Base-by-base conservation (phyloP, 2,329 filamentous ascomycete genomes). In the Ophiostoma perfectum region DNA sequence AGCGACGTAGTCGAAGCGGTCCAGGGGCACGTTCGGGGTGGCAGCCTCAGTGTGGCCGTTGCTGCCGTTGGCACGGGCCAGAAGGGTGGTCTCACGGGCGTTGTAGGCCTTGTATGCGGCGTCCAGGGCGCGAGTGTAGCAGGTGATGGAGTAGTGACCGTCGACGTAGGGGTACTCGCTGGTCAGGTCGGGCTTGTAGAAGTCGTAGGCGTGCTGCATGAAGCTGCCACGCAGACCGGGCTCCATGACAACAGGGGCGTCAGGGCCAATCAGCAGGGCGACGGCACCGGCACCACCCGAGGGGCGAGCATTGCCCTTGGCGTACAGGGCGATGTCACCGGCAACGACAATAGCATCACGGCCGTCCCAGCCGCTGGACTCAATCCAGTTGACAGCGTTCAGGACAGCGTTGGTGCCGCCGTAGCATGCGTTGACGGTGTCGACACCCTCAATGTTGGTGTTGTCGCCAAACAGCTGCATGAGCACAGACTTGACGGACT, bases 111-210 rank as follows among this genome's bases (percentile, higher is more conserved):
- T 88, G 84, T 95, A 95, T 79, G 90, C 89, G 68, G 86, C 86
- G 77, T 94, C 91, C 39, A 94, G 87, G 66, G 91, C 90, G 81
- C 91, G 86, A 72, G 84, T 90, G 81, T 94, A 94, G 85, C 91
- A 94, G 79, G 82, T 89, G 78, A 93, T 79, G 65, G 91, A 94
- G 84, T 88, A 93, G 79, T 93, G 90, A 70, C 91, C 91, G 75
- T 94, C 91, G 69, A 94, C 91, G 76, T 91, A 88, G 72, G 91
- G 91, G 81, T 94, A 94, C 81, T 94, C 91, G 85, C 89, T 92
- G 76, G 90, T 90, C 73, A 94, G 83, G 79, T 94, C 91, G 75
- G 91, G 90, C 88, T 94, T 94, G 87, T 92, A 94, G 79, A 94
- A 94, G 79, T 94, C 91, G 80, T 94, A 95, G 74, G 88, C 89